Evolutionary conservation across 2,329 filamentous ascomycete species (phyloP).

Genomic region (Aspergillus fumigatus): DNA sequence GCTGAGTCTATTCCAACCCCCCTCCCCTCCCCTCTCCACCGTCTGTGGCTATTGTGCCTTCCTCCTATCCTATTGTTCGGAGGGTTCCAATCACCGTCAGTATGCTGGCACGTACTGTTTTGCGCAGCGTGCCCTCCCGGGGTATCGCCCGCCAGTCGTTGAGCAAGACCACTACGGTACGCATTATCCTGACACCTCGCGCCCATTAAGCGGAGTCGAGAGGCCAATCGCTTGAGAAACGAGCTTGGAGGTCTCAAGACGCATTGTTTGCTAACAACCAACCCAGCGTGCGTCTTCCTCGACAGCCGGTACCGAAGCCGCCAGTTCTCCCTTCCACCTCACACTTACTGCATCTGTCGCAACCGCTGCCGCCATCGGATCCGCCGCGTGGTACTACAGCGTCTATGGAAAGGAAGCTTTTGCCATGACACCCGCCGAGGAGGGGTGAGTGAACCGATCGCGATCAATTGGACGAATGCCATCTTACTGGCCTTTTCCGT

Average conservation of each 20-base stretch:
- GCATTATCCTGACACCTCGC: conserved; percentile 42
- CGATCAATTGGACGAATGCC: conserved; percentile 9
- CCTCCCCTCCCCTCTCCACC: conserved; percentile 24
- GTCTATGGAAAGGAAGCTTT: conserved; percentile 84
- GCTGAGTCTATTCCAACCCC: conserved; percentile 19
- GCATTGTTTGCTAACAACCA: conserved; percentile 28
- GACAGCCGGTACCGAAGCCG: conserved; percentile 62
- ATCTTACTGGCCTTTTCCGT: conserved; percentile 13
- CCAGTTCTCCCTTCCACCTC: conserved; percentile 72
- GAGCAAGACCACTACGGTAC: conserved; percentile 71
- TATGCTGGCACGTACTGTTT: conserved; percentile 91
- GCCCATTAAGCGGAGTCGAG: conserved; percentile 26
- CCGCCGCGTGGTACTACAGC: conserved; percentile 95
- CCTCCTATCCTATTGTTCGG: conserved; percentile 30
- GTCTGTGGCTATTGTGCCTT: conserved; percentile 30
- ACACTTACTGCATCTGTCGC: conserved; percentile 84
- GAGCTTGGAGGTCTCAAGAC: conserved; percentile 25
- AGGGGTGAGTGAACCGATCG: conserved; percentile 71
- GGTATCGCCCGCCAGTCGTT: conserved; percentile 71
- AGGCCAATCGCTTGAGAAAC: conserved; percentile 25
- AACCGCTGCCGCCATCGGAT: conserved; percentile 79
- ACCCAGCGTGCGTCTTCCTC: conserved; percentile 65
- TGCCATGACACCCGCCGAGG: conserved; percentile 89
- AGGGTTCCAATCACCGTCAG: conserved; percentile 44
- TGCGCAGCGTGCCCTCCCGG: conserved; percentile 84